Base-by-base conservation (phyloP, 495 filamentous ascomycete genomes). In the Entonaema liquescens region DNA sequence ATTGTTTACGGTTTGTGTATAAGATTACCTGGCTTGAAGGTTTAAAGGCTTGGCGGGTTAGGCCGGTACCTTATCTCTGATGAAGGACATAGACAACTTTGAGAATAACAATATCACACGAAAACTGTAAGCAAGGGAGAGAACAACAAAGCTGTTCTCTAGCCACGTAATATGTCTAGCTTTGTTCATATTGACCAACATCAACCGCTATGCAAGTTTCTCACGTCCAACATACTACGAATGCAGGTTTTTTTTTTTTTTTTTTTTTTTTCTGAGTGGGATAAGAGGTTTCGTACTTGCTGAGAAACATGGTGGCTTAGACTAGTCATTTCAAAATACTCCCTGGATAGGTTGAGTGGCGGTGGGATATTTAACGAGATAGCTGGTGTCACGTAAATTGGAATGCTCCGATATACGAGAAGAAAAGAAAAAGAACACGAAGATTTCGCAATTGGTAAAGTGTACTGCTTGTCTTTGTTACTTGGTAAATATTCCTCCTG, bases 401-500 rank as follows among this genome's bases (percentile, higher is more conserved):
- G 19, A 47, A 47, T 11, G 12, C 17, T 47, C 9, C 9, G 0
- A 3, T 13, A 53, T 53, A 29, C 49, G 49, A 53, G 42, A 53
- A 6, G 23, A 29, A 53, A 13, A 13, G 7, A 15, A 29, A 29
- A 53, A 23, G n/a, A 7, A 38, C 19, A 57, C 19, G 31, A 36
- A 57, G 12, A 38, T 21, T 44, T 44, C 0, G 40, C 17, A 31
- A 19, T 23, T 15, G 26, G 31, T 40, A 13, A 44, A 40, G 42
- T 19, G 35, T 42, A 59, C 47, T 53, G 33, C 58, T 56, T 12
- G 35, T 25, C 13, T 31, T 53, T 40, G 13, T 15, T n/a, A n/a
- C 13, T 17, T 55, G 59, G 50, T 53, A 53, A 49, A 64, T 64
- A 67, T 72, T 64, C 58, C 59, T 54, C 36, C 53, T 19, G 54